Percentiles rank a stretch among this genome's conserved stretches.
phyloP scores from a whole-genome alignment of 345 rosid species.

The Mangifera indica region DNA sequence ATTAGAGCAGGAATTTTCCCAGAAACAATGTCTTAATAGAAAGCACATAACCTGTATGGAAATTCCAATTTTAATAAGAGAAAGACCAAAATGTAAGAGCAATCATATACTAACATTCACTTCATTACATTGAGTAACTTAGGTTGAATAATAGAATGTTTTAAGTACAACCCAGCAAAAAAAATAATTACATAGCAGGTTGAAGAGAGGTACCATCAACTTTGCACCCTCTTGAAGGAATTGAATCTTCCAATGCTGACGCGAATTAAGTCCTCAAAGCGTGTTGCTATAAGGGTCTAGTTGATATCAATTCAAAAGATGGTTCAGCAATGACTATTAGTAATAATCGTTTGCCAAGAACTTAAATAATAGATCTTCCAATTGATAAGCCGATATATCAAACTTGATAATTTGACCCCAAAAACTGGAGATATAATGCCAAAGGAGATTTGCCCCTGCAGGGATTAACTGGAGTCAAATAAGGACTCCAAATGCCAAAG shows the following conservation, averaged over 20 bases:
- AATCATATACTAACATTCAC: background rate
- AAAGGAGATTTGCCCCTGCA: slow-evolving; percentile 39
- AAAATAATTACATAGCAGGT: background rate
- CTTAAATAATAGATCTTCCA: slow-evolving; percentile 12
- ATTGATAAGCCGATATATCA: slow-evolving; percentile 13
- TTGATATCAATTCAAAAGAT: slow-evolving; percentile 4
- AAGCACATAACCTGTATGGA: slow-evolving; percentile 8
- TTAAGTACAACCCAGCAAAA: background rate
- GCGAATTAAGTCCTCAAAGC: background rate
- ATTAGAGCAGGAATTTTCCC: background rate
- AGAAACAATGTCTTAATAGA: background rate
- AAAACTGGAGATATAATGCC: slow-evolving; percentile 35
- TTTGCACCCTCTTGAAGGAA: slow-evolving; percentile 2
- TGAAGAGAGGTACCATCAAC: slow-evolving; percentile 15
- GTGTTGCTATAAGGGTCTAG: background rate
- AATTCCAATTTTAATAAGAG: background rate
- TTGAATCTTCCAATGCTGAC: background rate
- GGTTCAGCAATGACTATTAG: background rate
- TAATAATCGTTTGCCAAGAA: background rate
- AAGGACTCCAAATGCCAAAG: slow-evolving; percentile 55
- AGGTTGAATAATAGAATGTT: background rate
- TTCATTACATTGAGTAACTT: slow-evolving; percentile 4
- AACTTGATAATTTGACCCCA: slow-evolving; percentile 18
- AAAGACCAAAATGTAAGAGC: background rate
- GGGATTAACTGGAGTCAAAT: slow-evolving; percentile 32